Evolutionary conservation across 768 basidiomycete genomes (phyloP).

Genomic region (Megacollybia marginata): DNA sequence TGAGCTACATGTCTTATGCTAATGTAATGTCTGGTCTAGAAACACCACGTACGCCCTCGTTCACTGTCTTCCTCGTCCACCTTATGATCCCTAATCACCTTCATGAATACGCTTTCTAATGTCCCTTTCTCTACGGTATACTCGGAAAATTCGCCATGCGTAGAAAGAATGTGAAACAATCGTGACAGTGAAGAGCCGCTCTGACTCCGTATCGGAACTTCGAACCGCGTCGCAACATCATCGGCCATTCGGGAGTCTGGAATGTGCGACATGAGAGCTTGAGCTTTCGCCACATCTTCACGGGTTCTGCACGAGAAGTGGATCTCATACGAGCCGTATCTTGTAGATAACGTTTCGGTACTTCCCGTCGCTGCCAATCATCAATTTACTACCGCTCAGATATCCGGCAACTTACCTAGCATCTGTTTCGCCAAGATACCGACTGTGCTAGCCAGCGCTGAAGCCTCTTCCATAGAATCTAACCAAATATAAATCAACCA

Average conservation of each 20-base stretch:
- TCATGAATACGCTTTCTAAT: conserved; percentile 66
- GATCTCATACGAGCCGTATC: conserved; percentile 70
- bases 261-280: conserved; percentile 51
- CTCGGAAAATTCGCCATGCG: conserved; percentile 48
- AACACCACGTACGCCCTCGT: neutral
- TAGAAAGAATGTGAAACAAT: conserved; percentile 50
- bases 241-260: conserved; percentile 62
- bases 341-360: conserved; percentile 50
- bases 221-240: conserved; percentile 70
- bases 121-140: conserved; percentile 68
- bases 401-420: conserved; percentile 37
- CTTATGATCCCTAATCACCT: conserved; percentile 58
- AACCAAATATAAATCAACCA: neutral
- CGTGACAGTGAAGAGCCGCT: conserved; percentile 44
- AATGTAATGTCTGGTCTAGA: neutral
- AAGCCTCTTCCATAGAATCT: conserved; percentile 85
- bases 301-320: conserved; percentile 64
- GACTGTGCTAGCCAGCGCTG: conserved; percentile 67
- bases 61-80: conserved; percentile 37
- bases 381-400: too few species aligned
- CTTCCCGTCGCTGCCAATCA: conserved; percentile 53
- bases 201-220: conserved; percentile 47
- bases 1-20: too few species aligned
- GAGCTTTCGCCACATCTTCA: conserved; percentile 51
- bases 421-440: conserved; percentile 68